These are phyloP conservation scores for Phtheirospermum japonicum DNA, from an alignment of 257 asterid genomes.

Conservation along the genomic window DNA sequence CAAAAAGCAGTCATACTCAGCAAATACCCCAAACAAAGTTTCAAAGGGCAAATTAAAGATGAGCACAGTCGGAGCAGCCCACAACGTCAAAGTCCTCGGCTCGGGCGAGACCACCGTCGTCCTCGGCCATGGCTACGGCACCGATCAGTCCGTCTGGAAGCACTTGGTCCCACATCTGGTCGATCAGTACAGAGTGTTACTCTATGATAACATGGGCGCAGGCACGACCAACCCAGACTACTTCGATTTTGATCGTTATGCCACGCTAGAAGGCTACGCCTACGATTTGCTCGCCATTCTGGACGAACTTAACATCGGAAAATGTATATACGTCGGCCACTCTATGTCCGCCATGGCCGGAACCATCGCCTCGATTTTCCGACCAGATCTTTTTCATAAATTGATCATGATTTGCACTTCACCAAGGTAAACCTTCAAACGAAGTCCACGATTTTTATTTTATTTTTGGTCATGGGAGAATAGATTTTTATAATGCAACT, in stretches of 20 bases:
- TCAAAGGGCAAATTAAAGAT: too few relatives aligned
- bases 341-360: neutral
- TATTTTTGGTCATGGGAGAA: too few relatives aligned
- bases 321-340: neutral
- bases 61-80: neutral
- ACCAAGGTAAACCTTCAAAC: neutral
- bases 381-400: neutral
- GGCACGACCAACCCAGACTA: neutral
- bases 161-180: neutral
- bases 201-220: neutral
- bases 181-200: neutral
- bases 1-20: too few relatives aligned
- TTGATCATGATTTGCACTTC: neutral
- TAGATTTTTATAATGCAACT: too few relatives aligned
- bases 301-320: neutral
- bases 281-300: neutral
- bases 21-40: too few relatives aligned
- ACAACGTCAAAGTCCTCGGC: neutral
- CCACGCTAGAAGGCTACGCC: neutral
- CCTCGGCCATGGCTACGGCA: constrained; percentile 1
- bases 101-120: neutral
- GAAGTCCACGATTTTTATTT: too few relatives aligned
- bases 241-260: neutral
- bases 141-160: neutral
- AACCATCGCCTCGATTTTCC: neutral